Evolutionary conservation across 2,329 filamentous ascomycete species (phyloP).

Genomic region (Graphilbum sp.): DNA sequence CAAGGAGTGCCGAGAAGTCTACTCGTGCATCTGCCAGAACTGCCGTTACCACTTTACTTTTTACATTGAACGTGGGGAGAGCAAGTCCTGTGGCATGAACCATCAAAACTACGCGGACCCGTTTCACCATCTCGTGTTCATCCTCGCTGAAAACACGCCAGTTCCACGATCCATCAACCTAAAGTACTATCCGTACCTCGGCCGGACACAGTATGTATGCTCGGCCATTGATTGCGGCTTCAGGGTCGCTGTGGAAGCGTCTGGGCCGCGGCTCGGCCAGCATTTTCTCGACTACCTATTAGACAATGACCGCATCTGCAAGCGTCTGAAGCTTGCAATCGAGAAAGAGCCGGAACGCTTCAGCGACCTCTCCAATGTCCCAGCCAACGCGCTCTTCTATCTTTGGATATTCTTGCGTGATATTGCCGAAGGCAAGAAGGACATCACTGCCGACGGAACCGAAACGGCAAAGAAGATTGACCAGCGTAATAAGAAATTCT

Average conservation of each 20-base stretch:
- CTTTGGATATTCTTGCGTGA: conserved; percentile 36
- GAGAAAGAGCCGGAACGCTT: conserved; percentile 32
- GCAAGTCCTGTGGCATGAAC: conserved; percentile 5
- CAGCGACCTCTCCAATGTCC: conserved; percentile 23
- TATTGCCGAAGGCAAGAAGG: conserved; percentile 22
- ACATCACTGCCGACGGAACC: conserved; percentile 13
- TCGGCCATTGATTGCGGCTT: conserved; percentile 25
- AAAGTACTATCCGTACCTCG: conserved; percentile 23
- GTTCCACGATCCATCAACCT: conserved; percentile 4
- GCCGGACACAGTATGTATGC: conserved; percentile 23
- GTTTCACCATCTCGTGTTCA: conserved; percentile 13
- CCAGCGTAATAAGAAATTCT: conserved; percentile 39
- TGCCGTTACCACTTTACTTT: conserved; percentile 19
- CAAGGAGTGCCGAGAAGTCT: conserved; percentile 5
- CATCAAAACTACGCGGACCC: conserved; percentile 6
- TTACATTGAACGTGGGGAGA: conserved; percentile 9
- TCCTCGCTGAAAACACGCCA: not conserved
- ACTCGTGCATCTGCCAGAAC: conserved; percentile 16
- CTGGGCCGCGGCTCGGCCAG: conserved; percentile 27
- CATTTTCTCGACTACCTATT: conserved; percentile 26
- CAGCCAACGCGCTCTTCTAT: conserved; percentile 23
- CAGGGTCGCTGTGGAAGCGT: conserved; percentile 29
- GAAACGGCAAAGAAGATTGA: conserved; percentile 24
- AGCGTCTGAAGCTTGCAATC: conserved; percentile 22
- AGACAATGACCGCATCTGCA: conserved; percentile 26